A percentile compares a stretch with the other conserved stretches of the same genome.
Evolutionary conservation across 2,329 filamentous ascomycete genomes (phyloP).

Genomic region (Ilyonectria destructans): DNA sequence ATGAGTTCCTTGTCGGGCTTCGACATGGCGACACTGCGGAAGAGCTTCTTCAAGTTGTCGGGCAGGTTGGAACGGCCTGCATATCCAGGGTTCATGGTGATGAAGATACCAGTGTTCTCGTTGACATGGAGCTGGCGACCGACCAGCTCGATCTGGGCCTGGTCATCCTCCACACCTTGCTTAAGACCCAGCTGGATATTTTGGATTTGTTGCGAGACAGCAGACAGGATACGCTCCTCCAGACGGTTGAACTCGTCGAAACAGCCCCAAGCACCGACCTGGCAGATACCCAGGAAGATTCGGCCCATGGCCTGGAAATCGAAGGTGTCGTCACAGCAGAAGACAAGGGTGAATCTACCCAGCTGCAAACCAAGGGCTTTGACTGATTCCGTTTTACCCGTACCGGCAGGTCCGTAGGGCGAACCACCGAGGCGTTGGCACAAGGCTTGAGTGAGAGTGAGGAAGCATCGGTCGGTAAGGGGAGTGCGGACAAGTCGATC

Average conservation of each 20-base stretch:
- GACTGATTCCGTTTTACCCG: conserved; percentile 98
- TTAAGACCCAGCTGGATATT: conserved; percentile 98
- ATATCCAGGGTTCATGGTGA: conserved; percentile 99
- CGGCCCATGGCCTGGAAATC: conserved; percentile 99
- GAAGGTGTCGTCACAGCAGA: conserved; percentile 99
- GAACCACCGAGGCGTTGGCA: conserved; percentile 97
- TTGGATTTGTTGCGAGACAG: conserved; percentile 98
- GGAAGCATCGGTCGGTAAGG: conserved; percentile 97
- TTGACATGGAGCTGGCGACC: conserved; percentile 93
- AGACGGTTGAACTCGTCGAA: conserved; percentile 99
- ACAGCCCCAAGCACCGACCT: conserved; percentile 99
- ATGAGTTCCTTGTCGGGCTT: conserved; percentile 99
- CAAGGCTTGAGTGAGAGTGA: conserved; percentile 95
- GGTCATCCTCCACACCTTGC: conserved; percentile 85
- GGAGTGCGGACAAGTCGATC: conserved; percentile 97
- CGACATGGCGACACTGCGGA: conserved; percentile 99
- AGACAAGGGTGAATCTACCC: conserved; percentile 97
- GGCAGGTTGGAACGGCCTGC: conserved; percentile 97
- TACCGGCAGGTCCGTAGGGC: conserved; percentile 96
- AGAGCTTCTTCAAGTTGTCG: conserved; percentile 99
- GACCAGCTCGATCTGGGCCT: conserved; percentile 93
- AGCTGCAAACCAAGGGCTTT: conserved; percentile 97
- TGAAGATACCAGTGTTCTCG: conserved; percentile 96
- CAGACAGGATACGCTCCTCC: conserved; percentile 96
- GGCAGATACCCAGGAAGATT: conserved; percentile 99